Percentiles rank a stretch among this genome's conserved stretches.
Conservation (phyloP, 495 filamentous ascomycete species). For the Trichoderma reesei region DNA sequence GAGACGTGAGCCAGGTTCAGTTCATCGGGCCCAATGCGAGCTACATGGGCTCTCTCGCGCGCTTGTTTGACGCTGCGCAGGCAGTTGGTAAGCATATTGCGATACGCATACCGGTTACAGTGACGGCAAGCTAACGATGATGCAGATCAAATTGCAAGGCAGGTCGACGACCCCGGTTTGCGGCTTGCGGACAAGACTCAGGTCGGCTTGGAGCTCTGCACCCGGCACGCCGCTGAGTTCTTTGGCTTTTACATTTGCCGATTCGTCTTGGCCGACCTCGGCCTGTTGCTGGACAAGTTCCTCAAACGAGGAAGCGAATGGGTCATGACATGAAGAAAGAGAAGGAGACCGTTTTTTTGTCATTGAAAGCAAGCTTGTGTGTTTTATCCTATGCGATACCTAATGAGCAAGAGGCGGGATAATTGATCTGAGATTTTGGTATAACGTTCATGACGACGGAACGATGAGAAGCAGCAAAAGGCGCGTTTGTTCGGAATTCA, state of each 20-base stretch:
- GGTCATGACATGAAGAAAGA: constrained; percentile 52
- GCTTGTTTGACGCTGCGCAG: constrained; percentile 90
- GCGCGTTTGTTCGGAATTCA: background rate
- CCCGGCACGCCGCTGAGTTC: constrained; percentile 91
- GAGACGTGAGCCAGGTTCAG: constrained; percentile 56
- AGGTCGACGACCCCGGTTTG: constrained; percentile 87
- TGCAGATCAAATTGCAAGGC: constrained; percentile 87
- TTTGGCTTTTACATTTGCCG: constrained; percentile 95
- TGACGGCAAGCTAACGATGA: background rate
- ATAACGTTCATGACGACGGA: constrained; percentile 1
- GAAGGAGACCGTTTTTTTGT: no score
- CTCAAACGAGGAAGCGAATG: constrained; percentile 94
- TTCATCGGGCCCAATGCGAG: constrained; percentile 77
- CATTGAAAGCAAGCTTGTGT: background rate
- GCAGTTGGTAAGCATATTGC: constrained; percentile 61
- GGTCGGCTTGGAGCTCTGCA: constrained; percentile 86
- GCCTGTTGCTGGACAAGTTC: constrained; percentile 88
- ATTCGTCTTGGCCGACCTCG: constrained; percentile 78
- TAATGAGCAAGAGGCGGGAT: background rate
- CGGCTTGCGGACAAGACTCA: constrained; percentile 73
- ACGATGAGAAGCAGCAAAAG: background rate
- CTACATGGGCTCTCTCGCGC: constrained; percentile 86
- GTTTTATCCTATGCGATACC: constrained; percentile 4
- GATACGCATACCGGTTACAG: constrained; percentile 8
- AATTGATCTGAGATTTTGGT: background rate